phyloP scores from a whole-genome alignment of 441 rosid genomes.

The Euphorbia celastroides region DNA sequence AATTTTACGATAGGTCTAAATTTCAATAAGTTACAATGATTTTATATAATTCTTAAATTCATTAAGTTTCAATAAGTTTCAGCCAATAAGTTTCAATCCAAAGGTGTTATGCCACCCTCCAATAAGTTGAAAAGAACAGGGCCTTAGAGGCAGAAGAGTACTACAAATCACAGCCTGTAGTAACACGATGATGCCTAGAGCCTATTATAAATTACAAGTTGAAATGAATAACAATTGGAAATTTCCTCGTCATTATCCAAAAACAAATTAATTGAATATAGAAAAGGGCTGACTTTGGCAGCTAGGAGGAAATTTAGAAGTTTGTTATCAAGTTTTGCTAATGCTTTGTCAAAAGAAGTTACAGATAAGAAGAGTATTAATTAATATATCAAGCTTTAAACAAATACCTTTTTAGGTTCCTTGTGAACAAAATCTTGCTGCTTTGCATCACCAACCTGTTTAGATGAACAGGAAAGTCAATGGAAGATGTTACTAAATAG shows the following conservation, averaged over 20 bases:
- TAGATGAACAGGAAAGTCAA: slow-evolving; percentile 9
- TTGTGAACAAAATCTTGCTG: slow-evolving; percentile 78
- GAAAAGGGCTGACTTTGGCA: background rate
- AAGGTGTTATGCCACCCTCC: too few relatives aligned
- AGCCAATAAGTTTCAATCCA: too few relatives aligned
- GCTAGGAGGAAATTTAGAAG: background rate
- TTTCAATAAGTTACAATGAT: too few relatives aligned
- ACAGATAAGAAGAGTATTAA: background rate
- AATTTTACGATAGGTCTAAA: too few relatives aligned
- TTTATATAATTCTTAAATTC: too few relatives aligned
- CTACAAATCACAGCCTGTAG: background rate
- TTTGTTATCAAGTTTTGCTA: background rate
- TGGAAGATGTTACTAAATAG: background rate
- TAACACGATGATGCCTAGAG: background rate
- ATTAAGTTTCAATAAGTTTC: too few relatives aligned
- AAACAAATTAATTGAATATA: background rate
- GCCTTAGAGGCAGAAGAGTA: background rate
- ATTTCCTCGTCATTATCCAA: background rate
- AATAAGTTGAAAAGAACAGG: too few relatives aligned
- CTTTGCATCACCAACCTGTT: slow-evolving; percentile 63
- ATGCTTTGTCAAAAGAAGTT: background rate
- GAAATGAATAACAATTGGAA: background rate
- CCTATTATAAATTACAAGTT: background rate
- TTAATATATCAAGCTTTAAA: slow-evolving; percentile 15
- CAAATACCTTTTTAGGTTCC: slow-evolving; percentile 60